Conservation (phyloP, 345 rosid genomes). For the Eutrema japonicum region DNA sequence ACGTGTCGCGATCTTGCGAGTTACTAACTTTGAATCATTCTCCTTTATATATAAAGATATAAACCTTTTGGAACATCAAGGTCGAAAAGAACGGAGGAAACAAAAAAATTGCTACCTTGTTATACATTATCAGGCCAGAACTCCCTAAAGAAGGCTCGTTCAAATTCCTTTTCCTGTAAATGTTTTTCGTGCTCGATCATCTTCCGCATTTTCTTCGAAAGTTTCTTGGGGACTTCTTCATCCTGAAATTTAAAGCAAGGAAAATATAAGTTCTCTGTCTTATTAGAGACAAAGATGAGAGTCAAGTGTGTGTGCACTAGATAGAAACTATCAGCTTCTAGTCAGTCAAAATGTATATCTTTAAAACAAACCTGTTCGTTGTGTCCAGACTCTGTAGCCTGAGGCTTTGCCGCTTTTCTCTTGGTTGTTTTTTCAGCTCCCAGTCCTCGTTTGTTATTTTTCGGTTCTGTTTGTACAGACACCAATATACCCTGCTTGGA, state of each 20-base stretch:
- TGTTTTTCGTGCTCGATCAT: conserved; percentile 66
- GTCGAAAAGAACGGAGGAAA: not conserved
- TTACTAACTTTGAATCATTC: no score
- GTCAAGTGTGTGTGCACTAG: not conserved
- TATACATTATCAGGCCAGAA: conserved; percentile 97
- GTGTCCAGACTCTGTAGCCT: conserved; percentile 36
- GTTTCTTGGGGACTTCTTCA: conserved; percentile 48
- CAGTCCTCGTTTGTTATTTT: conserved; percentile 76
- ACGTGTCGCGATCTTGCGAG: no score
- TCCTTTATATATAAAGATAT: no score
- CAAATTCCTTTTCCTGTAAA: conserved; percentile 73
- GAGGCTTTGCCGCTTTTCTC: conserved; percentile 48
- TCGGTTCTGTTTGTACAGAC: conserved; percentile 60
- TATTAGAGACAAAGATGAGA: not conserved
- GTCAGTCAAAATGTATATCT: not conserved
- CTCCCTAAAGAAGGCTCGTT: conserved; percentile 76
- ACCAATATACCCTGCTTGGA: conserved; percentile 75
- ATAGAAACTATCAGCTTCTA: not conserved
- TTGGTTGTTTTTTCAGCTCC: conserved; percentile 59
- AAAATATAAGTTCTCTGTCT: not conserved
- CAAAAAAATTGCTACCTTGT: not conserved
- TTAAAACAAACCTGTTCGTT: conserved; percentile 35
- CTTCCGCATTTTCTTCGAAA: conserved; percentile 75
- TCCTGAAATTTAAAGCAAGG: conserved; percentile 50
- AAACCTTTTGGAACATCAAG: not conserved